A percentile compares a stretch with the other conserved stretches of the same genome.
phyloP scores from a whole-genome alignment of 139 green algal species.

The Chlorella ohadii region DNA sequence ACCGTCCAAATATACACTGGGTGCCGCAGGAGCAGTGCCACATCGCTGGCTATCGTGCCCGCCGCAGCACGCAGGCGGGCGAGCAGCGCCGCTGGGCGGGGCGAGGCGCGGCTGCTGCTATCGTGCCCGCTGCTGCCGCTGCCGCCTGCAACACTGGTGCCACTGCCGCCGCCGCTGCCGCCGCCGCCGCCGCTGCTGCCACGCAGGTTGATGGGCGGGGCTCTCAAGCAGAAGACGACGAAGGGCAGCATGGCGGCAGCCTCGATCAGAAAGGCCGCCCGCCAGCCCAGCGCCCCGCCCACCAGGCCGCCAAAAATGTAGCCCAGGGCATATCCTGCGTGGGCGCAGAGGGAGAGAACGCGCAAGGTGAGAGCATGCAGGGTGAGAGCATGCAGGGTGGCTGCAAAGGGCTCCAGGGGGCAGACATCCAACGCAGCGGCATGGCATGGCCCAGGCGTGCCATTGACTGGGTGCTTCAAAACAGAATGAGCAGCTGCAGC shows the following conservation, averaged over 20 bases:
- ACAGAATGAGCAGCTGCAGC: no score
- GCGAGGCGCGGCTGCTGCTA: no score
- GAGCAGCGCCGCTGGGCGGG: background rate
- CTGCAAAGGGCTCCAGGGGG: no score
- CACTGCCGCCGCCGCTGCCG: background rate
- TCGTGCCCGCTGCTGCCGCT: background rate
- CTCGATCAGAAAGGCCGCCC: constrained; percentile 86
- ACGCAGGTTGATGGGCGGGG: constrained; percentile 66
- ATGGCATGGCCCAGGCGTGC: no score
- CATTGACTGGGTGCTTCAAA: no score
- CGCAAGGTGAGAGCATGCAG: no score
- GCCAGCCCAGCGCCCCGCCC: constrained; percentile 73
- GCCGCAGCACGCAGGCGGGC: background rate
- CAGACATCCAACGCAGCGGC: background rate
- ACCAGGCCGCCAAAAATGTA: constrained; percentile 87
- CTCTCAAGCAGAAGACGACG: constrained; percentile 60
- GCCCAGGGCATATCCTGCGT: constrained; percentile 61
- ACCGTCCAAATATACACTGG: constrained; percentile 30
- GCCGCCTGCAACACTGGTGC: background rate
- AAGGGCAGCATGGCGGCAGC: constrained; percentile 84
- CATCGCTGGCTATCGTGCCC: background rate
- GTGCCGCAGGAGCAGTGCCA: constrained; percentile 3
- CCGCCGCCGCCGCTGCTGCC: constrained; percentile 31
- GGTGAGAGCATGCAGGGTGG: no score
- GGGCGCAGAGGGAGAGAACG: background rate